A percentile compares a stretch with the other conserved stretches of the same genome.
These are phyloP conservation scores for Schwanniomyces yamadae DNA, from an alignment of 805 yeast genomes.

Conservation along the genomic window DNA sequence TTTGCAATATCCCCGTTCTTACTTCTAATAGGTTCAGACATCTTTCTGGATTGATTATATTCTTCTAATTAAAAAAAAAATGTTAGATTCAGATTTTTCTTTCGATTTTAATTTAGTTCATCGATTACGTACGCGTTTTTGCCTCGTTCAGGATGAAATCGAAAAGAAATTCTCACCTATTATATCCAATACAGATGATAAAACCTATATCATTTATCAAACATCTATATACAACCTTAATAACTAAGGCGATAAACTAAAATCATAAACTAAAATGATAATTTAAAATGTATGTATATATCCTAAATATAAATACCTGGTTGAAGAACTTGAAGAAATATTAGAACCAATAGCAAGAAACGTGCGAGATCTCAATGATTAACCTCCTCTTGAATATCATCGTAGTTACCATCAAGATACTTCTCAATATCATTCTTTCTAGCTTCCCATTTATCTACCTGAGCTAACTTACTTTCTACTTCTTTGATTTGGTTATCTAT, in stretches of 20 bases:
- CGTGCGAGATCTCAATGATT: neutral
- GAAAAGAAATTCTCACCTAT: slow-evolving; percentile 1
- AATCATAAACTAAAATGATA: neutral
- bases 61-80: slow-evolving; percentile 3
- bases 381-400: slow-evolving; percentile 11
- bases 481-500: slow-evolving; percentile 75
- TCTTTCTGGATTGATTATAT: slow-evolving; percentile 20
- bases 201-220: too few relatives aligned
- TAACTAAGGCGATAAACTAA: neutral
- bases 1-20: slow-evolving; percentile 72
- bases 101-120: slow-evolving; percentile 1
- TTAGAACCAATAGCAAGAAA: too few relatives aligned
- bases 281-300: neutral
- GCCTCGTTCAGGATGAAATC: neutral
- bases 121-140: slow-evolving; percentile 4
- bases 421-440: slow-evolving; percentile 59
- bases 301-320: neutral
- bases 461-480: slow-evolving; percentile 57
- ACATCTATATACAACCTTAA: too few relatives aligned
- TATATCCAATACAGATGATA: too few relatives aligned
- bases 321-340: neutral
- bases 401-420: slow-evolving; percentile 45
- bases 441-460: slow-evolving; percentile 56
- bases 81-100: slow-evolving; percentile 1
- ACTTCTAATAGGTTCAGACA: slow-evolving; percentile 85